Evolutionary conservation across 2,329 filamentous ascomycete species (phyloP), one percentile per base, ranked within the genome.

Genomic region (Trichoderma sp.): DNA sequence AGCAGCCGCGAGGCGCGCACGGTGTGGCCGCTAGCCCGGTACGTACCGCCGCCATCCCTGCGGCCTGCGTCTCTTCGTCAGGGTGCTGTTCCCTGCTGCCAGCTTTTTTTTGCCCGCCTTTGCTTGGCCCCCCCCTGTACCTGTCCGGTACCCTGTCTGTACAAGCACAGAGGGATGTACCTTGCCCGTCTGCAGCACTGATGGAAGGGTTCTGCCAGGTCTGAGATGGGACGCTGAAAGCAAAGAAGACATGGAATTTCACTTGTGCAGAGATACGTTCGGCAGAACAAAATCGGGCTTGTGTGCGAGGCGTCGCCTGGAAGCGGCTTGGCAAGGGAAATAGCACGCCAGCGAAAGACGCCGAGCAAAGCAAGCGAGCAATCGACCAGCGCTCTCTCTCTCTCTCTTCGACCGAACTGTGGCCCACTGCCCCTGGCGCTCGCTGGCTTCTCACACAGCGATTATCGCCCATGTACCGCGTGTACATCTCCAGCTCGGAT

Each of bases 1-100:
- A 24, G 34, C 41, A 44, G 50, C 28, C n/a, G 19, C 43, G 44
- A 59, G 61, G 65, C 60, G 61, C 61, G 65, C 65, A 67, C 65
- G 30, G 65, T 64, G 39, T 28, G 43, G 21, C 30, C 64, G 34
- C 59, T 51, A 57, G 60, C 9, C 28, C 48, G 59, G 59, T 63
- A 63, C 59, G 59, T 55, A 62, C 59, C 59, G 59, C 26, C n/a
- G n/a, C n/a, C 24, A 30, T 63, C 48, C 59, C 41, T 52, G 41
- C 48, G 24, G 21, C 39, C 48, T 34, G 39, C 5, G 57, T 51
- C 45, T 39, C 34, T 39, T 39, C 34, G 34, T 39, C 34, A 39
- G 34, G 34, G 34, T 39, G 34, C 34, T 39, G 34, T 39, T 39
- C 60, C 44, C 17, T 19, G 43, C 51, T 55, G 51, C 34, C 34